Evolutionary conservation across 1,284 basidiomycete species (phyloP).

Genomic region (Puccinia polysora): DNA sequence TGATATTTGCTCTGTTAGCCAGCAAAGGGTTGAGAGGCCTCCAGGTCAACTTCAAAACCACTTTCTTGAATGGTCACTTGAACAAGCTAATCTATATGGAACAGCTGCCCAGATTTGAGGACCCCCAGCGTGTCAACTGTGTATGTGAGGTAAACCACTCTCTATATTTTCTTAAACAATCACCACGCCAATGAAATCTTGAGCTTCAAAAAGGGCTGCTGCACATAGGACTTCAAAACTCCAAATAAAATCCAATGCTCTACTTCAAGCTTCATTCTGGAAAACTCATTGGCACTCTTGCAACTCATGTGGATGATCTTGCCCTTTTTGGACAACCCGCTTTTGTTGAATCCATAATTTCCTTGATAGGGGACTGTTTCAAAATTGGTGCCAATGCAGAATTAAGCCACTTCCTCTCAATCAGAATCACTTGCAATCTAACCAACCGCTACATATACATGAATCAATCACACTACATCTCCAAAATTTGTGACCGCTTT

Average conservation of each 20-base stretch:
- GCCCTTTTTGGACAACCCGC: not conserved
- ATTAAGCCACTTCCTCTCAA: constrained; percentile 12
- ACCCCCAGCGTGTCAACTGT: constrained; percentile 9
- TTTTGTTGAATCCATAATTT: not conserved
- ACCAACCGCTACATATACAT: not conserved
- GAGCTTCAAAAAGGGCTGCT: constrained; percentile 10
- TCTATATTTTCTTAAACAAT: constrained; percentile 41
- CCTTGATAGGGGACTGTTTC: not conserved
- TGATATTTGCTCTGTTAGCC: constrained; percentile 17
- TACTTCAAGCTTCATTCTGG: not conserved
- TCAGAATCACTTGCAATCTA: not conserved
- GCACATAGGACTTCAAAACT: not conserved
- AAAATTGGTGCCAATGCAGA: not conserved
- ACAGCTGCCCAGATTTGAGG: constrained; percentile 18
- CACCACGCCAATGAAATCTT: constrained; percentile 19
- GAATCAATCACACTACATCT: constrained; percentile 7
- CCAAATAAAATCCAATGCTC: constrained; percentile 21
- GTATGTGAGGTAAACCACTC: constrained; percentile 19
- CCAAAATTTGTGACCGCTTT: not conserved
- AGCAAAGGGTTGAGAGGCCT: not conserved
- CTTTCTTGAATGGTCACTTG: constrained; percentile 35
- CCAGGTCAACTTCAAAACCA: constrained; percentile 34
- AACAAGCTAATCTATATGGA: constrained; percentile 28
- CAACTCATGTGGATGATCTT: not conserved
- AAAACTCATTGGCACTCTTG: not conserved